These are phyloP conservation scores for Tagetes erecta DNA, from an alignment of 129 eudicot species.

Conservation along the genomic window DNA sequence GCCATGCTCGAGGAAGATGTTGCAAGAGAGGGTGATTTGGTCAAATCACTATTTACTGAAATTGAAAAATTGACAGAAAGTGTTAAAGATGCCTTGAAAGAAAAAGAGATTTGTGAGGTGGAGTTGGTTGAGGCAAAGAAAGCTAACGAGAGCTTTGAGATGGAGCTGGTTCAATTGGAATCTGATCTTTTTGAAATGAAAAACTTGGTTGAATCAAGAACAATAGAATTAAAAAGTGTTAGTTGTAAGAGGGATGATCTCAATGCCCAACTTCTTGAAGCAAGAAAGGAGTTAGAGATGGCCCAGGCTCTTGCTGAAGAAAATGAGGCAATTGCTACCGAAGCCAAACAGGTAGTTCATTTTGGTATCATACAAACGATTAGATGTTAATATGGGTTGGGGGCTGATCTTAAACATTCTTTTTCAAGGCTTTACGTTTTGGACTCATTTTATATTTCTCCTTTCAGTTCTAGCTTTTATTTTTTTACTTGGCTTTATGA, in stretches of 20 bases:
- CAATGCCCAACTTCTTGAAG: conserved; percentile 37
- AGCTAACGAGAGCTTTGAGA: conserved; percentile 50
- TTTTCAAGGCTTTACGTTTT: neutral
- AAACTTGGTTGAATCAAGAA: conserved; percentile 47
- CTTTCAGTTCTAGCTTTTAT: too few relatives aligned
- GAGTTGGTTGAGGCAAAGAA: conserved; percentile 51
- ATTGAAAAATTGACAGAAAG: conserved; percentile 48
- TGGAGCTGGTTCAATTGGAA: conserved; percentile 57
- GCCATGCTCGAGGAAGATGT: conserved; percentile 55
- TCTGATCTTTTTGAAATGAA: conserved; percentile 52
- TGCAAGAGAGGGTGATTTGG: conserved; percentile 38
- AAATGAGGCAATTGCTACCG: conserved; percentile 72
- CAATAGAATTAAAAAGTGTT: conserved; percentile 44
- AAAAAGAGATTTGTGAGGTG: conserved; percentile 47
- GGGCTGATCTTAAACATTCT: neutral
- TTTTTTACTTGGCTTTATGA: too few relatives aligned
- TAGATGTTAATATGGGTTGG: neutral
- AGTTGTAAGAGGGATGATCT: conserved; percentile 54
- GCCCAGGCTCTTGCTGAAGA: conserved; percentile 75
- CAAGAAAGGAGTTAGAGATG: conserved; percentile 74
- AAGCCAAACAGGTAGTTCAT: conserved; percentile 81
- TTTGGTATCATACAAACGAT: neutral
- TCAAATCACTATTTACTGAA: conserved; percentile 44
- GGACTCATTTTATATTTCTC: too few relatives aligned
- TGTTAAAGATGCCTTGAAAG: conserved; percentile 48